phyloP scores from a whole-genome alignment of 169 alveolate species.

The Cyclospora cayetanensis region DNA sequence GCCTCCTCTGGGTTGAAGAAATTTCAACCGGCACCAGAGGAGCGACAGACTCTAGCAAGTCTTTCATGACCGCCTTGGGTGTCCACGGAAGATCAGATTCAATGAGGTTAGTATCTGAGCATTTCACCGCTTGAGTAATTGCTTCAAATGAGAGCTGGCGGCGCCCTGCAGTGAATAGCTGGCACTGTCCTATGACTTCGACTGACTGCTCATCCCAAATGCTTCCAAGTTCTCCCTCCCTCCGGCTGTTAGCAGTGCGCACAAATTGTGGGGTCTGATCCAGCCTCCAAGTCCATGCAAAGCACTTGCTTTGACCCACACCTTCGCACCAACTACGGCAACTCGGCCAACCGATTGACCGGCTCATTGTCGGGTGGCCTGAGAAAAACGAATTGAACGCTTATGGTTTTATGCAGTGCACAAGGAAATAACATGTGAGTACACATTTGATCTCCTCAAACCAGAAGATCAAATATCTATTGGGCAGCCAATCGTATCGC shows the following conservation, averaged over 20 bases:
- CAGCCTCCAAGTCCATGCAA: conserved; percentile 31
- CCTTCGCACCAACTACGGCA: conserved; percentile 43
- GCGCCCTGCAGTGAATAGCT: neutral
- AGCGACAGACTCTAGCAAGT: conserved; percentile 4
- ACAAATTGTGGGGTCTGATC: neutral
- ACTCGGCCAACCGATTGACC: conserved; percentile 13
- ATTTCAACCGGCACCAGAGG: neutral
- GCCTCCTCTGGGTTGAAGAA: neutral
- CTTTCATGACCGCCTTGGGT: neutral
- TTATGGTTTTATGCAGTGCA: neutral
- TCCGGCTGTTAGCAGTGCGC: conserved; percentile 9
- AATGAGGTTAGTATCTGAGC: conserved; percentile 19
- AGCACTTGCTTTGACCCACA: conserved; percentile 25
- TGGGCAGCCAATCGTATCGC: too few relatives aligned
- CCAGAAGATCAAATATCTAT: too few relatives aligned
- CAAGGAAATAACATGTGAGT: neutral
- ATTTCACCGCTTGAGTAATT: conserved; percentile 17
- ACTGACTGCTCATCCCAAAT: conserved; percentile 31
- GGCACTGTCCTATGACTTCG: conserved; percentile 30
- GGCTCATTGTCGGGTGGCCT: conserved; percentile 1
- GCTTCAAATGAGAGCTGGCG: conserved; percentile 32
- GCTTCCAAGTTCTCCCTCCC: conserved; percentile 33
- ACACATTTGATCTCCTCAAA: too few relatives aligned
- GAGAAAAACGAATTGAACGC: neutral
- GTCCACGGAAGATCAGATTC: conserved; percentile 50